These are phyloP conservation scores for Cruciata laevipes DNA, from an alignment of 257 asterid genomes.

Conservation along the genomic window DNA sequence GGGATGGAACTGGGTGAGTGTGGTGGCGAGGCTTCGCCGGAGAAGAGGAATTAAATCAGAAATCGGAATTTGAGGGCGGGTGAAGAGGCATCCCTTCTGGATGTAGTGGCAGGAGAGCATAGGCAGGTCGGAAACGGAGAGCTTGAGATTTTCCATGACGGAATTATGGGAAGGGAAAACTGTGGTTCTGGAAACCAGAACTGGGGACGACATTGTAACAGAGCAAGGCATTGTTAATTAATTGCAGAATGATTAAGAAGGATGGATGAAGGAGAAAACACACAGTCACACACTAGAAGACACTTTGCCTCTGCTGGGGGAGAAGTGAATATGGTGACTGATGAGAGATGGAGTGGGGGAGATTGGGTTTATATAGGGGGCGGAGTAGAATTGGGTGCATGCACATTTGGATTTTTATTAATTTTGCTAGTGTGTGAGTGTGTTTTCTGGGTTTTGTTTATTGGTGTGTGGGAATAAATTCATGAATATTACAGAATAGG, in stretches of 20 bases:
- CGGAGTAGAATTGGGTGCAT: conserved; percentile 26
- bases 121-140: conserved; percentile 69
- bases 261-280: too few species aligned
- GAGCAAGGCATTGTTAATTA: conserved; percentile 32
- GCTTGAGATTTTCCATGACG: conserved; percentile 32
- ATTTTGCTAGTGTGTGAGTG: background rate
- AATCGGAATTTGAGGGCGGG: conserved; percentile 29
- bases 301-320: background rate
- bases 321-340: background rate
- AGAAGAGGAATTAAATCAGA: conserved; percentile 30
- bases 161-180: conserved; percentile 43
- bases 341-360: background rate
- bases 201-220: conserved; percentile 7
- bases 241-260: background rate
- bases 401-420: conserved; percentile 25
- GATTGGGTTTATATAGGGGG: conserved; percentile 22
- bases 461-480: background rate
- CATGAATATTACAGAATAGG: background rate
- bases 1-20: conserved; percentile 56
- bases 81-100: conserved; percentile 54
- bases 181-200: conserved; percentile 27
- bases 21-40: conserved; percentile 31
- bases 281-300: background rate
- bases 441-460: background rate
- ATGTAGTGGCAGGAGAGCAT: conserved; percentile 79